A percentile compares a stretch with the other conserved stretches of the same genome.
phyloP scores from a whole-genome alignment of 2,329 filamentous ascomycete genomes.

The Lecanicillium sp. region DNA sequence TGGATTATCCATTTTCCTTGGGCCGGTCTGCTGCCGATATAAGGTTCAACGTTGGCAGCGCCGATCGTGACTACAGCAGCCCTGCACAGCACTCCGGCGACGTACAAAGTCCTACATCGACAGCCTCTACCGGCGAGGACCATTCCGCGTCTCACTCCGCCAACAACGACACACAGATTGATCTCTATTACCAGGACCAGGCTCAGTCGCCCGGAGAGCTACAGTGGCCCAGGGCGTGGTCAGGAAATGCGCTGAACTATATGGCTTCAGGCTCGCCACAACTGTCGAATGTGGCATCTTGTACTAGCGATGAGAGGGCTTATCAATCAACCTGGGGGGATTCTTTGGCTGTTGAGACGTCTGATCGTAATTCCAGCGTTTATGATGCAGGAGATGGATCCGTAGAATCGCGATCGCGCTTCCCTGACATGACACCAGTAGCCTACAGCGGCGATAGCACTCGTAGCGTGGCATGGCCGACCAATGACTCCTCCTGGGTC shows the following conservation, averaged over 20 bases:
- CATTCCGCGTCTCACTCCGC: neutral
- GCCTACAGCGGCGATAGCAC: conserved; percentile 5
- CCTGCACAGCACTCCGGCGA: neutral
- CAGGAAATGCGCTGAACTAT: neutral
- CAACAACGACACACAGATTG: neutral
- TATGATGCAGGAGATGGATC: conserved; percentile 1
- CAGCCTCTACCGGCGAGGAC: conserved; percentile 6
- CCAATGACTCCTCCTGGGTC: neutral
- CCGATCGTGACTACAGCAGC: neutral
- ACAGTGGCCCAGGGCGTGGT: conserved; percentile 7
- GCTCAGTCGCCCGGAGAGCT: neutral
- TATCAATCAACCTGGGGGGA: conserved; percentile 5
- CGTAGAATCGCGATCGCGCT: neutral
- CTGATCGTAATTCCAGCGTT: conserved; percentile 6
- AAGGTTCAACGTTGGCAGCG: neutral
- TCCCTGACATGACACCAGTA: conserved; percentile 5
- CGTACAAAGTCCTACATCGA: conserved; percentile 7
- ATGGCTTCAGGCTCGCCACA: conserved; percentile 5
- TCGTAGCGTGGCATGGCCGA: conserved; percentile 5
- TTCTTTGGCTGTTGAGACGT: conserved; percentile 4
- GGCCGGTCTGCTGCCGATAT: neutral
- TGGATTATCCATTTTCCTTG: conserved; percentile 9
- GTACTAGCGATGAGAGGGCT: conserved; percentile 10
- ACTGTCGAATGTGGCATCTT: conserved; percentile 1
- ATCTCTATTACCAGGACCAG: conserved; percentile 1